phyloP scores from a whole-genome alignment of 2,329 filamentous ascomycete genomes.

The Venturia aucupariae region DNA sequence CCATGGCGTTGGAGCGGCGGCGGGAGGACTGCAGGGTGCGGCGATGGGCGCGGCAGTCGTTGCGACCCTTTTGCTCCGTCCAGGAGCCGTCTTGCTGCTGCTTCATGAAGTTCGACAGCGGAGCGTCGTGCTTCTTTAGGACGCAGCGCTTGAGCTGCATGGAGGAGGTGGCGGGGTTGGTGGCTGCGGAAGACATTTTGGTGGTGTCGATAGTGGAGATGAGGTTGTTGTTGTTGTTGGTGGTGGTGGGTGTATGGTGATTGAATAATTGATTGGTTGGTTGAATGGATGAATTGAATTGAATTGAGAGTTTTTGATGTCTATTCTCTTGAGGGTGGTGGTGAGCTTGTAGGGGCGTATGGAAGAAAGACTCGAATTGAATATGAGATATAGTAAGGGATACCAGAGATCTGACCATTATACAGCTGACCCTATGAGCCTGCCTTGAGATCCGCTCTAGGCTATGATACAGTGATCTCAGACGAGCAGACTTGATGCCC shows the following conservation, averaged over 20 bases:
- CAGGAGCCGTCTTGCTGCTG: background rate
- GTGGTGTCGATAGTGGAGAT: background rate
- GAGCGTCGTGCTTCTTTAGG: background rate
- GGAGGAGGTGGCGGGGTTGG: background rate
- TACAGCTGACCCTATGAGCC: too few relatives aligned
- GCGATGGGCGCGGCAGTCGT: background rate
- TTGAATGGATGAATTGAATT: background rate
- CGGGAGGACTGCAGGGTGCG: background rate
- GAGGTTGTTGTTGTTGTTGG: background rate
- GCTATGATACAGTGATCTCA: too few relatives aligned
- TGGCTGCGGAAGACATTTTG: background rate
- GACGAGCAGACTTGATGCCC: too few relatives aligned
- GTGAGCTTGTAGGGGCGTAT: too few relatives aligned
- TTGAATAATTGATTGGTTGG: background rate
- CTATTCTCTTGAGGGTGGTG: too few relatives aligned
- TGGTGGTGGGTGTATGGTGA: too few relatives aligned
- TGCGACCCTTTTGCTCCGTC: background rate
- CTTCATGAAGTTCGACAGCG: background rate
- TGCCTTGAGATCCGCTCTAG: too few relatives aligned
- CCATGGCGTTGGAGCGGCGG: too few relatives aligned
- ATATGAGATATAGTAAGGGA: too few relatives aligned
- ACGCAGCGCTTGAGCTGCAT: background rate
- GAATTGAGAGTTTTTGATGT: too few relatives aligned
- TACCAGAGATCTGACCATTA: too few relatives aligned
- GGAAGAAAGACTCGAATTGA: too few relatives aligned